Evolutionary conservation across 306 rosid genomes (phyloP).

Genomic region (Prunus campanulata): DNA sequence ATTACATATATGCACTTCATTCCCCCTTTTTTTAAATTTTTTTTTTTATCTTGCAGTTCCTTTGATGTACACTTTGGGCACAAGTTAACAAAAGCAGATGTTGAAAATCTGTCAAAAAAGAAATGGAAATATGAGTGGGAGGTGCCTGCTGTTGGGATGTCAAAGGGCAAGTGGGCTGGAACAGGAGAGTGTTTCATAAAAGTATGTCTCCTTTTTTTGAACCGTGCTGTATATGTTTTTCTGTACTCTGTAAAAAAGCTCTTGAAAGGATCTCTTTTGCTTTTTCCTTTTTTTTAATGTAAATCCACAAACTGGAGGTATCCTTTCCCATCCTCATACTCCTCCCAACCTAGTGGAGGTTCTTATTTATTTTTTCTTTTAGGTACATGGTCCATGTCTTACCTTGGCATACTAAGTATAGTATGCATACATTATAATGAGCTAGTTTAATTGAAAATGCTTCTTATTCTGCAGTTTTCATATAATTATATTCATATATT

Average conservation of each 20-base stretch:
- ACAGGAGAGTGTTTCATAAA: constrained; percentile 66
- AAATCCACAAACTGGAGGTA: neutral
- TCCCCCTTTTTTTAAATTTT: neutral
- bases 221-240: neutral
- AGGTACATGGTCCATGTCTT: neutral
- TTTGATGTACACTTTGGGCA: constrained; percentile 63
- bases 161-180: constrained; percentile 84
- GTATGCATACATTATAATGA: neutral
- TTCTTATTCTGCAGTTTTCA: neutral
- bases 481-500: neutral
- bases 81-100: constrained; percentile 64
- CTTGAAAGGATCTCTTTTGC: neutral
- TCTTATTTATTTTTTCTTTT: neutral
- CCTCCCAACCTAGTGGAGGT: neutral
- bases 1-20: neutral
- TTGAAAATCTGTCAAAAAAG: constrained; percentile 38
- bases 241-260: neutral
- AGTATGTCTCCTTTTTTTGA: constrained; percentile 40
- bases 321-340: neutral
- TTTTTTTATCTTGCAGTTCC: constrained; percentile 41
- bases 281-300: neutral
- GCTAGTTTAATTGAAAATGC: neutral
- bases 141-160: constrained; percentile 63
- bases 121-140: constrained; percentile 68
- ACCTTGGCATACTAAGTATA: neutral